Conservation (phyloP, 2,329 filamentous ascomycete genomes). For the Cladosporium sp. region DNA sequence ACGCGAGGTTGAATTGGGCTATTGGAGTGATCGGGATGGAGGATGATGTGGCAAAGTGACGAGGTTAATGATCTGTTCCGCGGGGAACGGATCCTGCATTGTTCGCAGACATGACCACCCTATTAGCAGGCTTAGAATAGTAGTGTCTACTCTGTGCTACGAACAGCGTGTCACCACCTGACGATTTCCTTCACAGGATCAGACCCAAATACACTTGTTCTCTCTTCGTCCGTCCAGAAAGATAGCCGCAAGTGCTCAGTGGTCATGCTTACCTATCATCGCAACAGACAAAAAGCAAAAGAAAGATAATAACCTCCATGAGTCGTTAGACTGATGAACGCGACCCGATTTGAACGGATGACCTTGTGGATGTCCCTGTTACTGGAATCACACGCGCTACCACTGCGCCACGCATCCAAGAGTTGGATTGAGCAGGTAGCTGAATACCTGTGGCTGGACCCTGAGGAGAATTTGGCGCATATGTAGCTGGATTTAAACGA, state of each 20-base stretch:
- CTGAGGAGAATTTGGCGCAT: too few species aligned
- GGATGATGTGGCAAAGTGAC: conserved; percentile 54
- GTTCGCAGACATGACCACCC: too few species aligned
- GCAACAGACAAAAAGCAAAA: background rate
- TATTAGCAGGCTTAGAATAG: too few species aligned
- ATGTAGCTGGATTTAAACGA: too few species aligned
- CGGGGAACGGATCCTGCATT: background rate
- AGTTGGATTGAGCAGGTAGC: background rate
- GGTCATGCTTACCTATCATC: too few species aligned
- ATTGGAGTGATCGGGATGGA: conserved; percentile 76
- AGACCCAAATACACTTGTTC: too few species aligned
- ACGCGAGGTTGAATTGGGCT: conserved; percentile 67
- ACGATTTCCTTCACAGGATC: too few species aligned
- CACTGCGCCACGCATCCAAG: conserved; percentile 10
- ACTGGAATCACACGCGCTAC: conserved; percentile 15
- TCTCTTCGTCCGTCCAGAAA: too few species aligned
- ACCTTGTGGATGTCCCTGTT: conserved; percentile 9
- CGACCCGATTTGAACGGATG: conserved; percentile 14
- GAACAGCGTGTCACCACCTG: too few species aligned
- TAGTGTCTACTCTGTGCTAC: too few species aligned
- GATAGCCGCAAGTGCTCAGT: too few species aligned
- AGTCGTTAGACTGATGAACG: conserved; percentile 1
- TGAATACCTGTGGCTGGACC: background rate
- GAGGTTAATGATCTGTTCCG: background rate
- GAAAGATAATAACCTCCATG: background rate